Evolutionary conservation across 2,329 filamentous ascomycete species (phyloP).

Genomic region (Phyllosticta citriasiana): DNA sequence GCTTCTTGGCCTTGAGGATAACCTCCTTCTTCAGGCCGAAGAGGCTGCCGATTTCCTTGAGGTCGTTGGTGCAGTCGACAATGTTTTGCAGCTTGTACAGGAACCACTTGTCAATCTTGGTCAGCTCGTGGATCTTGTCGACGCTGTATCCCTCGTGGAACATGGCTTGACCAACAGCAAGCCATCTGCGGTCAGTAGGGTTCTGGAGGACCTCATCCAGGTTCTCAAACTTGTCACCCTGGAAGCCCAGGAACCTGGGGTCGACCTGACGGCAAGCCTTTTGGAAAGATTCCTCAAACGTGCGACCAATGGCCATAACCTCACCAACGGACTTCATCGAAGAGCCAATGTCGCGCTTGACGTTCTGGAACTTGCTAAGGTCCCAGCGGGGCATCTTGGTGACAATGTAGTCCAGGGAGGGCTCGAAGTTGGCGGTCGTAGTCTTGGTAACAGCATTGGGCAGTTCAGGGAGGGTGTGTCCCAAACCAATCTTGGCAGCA

Average conservation of each 20-base stretch:
- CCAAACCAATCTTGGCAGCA: constrained; percentile 94
- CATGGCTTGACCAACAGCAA: constrained; percentile 96
- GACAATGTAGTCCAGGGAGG: constrained; percentile 93
- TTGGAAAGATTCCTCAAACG: constrained; percentile 98
- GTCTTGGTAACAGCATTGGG: constrained; percentile 98
- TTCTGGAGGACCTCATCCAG: constrained; percentile 83
- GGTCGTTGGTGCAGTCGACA: constrained; percentile 77
- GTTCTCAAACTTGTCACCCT: constrained; percentile 89
- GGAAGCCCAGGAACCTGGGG: constrained; percentile 82
- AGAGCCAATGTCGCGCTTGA: constrained; percentile 93
- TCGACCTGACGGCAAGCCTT: constrained; percentile 98
- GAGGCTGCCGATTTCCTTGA: constrained; percentile 74
- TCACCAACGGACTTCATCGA: constrained; percentile 99
- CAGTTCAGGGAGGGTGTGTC: constrained; percentile 87
- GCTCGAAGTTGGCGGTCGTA: constrained; percentile 97
- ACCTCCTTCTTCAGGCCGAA: constrained; percentile 81
- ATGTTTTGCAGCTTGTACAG: constrained; percentile 97
- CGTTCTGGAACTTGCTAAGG: constrained; percentile 96
- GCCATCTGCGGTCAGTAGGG: constrained; percentile 92
- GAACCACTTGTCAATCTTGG: constrained; percentile 99
- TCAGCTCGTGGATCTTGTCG: constrained; percentile 82
- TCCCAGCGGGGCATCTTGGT: constrained; percentile 99
- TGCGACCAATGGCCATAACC: constrained; percentile 98
- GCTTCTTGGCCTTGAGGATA: constrained; percentile 85
- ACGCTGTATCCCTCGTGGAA: constrained; percentile 93